Evolutionary conservation across 1,284 basidiomycete genomes (phyloP), one percentile per base, ranked within the genome.

Genomic region (Schizopora paradoxa): DNA sequence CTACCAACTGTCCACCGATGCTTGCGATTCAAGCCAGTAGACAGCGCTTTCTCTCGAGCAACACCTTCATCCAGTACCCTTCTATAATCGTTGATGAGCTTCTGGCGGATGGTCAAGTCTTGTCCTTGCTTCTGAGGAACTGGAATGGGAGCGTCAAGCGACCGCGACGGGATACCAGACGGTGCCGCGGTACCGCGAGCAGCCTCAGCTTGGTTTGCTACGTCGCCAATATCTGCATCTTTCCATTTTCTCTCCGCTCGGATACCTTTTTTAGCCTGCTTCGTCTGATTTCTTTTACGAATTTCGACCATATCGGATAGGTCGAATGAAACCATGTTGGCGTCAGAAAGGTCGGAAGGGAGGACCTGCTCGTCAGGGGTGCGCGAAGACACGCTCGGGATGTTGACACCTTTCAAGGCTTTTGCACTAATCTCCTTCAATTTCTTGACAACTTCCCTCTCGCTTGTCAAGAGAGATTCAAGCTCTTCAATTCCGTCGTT

Each of bases 321-420:
- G 4, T 18, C n/a, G n/a, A n/a, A n/a, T n/a, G n/a, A n/a, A n/a
- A 26, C 19, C 39, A 10, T 16, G 7, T 6, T 23, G 10, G 21
- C 16, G 6, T 14, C 11, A 41, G 22, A 13, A 27, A 21, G 21
- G 7, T 19, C 22, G 7, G 25, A 28, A 7, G 22, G 22, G 25
- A 27, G 31, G 5, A 11, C 18, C 10, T 21, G 21, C 5, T 19
- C 4, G 10, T 18, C 13, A 6, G 6, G 11, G 36, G 11, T 22
- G 10, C 11, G 21, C 36, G 5, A 8, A 11, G 18, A 18, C 7
- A 21, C 26, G 16, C 6, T 27, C 22, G 6, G 25, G 25, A 18
- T 27, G 39, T 41, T 41, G 39, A n/a, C 25, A 11, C 39, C 39
- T 27, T n/a, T n/a, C n/a, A n/a, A n/a, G n/a, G n/a, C n/a, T n/a